Evolutionary conservation across 1,284 basidiomycete genomes (phyloP).

Genomic region (Sanghuangporus weigelae): DNA sequence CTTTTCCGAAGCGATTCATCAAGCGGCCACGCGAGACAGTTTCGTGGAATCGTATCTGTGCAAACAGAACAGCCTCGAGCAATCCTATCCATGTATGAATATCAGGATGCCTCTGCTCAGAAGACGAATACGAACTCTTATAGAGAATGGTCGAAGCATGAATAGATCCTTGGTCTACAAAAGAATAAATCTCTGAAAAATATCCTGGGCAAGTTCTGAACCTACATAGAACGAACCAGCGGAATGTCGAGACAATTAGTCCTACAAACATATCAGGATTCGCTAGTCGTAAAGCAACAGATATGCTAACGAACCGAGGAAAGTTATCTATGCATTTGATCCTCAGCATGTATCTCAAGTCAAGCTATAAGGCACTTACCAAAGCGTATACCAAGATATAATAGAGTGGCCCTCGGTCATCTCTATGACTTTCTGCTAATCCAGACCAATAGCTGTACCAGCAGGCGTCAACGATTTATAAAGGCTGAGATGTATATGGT

Average conservation of each 20-base stretch:
- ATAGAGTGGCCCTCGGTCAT: conserved; percentile 51
- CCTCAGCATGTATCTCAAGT: conserved; percentile 17
- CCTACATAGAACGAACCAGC: conserved; percentile 66
- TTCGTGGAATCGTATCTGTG: conserved; percentile 91
- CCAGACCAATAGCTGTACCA: conserved; percentile 60
- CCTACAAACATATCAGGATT: conserved; percentile 30
- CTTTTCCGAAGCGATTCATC: conserved; percentile 89
- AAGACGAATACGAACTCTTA: conserved; percentile 42
- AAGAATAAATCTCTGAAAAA: conserved; percentile 5
- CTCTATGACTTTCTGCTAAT: conserved; percentile 32
- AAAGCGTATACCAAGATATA: conserved; percentile 77
- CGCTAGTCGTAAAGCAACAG: neutral
- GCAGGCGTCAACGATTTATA: conserved; percentile 11
- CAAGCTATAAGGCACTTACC: conserved; percentile 30
- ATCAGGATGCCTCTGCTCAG: conserved; percentile 12
- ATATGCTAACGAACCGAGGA: conserved; percentile 28
- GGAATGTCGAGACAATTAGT: conserved; percentile 56
- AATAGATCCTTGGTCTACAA: conserved; percentile 59
- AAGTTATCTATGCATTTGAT: conserved; percentile 32
- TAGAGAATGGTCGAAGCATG: conserved; percentile 69
- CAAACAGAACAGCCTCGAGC: conserved; percentile 82
- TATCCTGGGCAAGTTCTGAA: conserved; percentile 14
- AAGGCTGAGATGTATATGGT: conserved; percentile 6
- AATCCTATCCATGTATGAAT: conserved; percentile 41
- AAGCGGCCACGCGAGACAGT: conserved; percentile 84